Evolutionary conservation across 202 grass and related monocot species (phyloP), one percentile per base, ranked within the genome.

Genomic region (Setaria italica): DNA sequence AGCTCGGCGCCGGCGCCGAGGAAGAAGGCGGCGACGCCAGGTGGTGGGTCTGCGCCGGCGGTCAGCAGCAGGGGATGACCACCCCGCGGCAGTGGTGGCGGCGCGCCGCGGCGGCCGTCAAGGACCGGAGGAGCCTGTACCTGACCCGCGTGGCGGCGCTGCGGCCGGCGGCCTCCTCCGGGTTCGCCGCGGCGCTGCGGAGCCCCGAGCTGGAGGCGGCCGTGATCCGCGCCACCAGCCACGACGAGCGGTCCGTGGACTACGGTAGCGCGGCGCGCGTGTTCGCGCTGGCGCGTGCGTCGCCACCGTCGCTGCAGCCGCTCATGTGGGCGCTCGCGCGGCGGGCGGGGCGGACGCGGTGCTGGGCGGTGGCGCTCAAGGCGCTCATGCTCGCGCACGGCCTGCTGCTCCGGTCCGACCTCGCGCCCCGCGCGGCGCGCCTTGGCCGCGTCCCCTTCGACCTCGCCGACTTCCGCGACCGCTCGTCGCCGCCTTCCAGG

Each of bases 331-430:
- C 82, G 15, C 80, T 99, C 10, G 85, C 91, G 9, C 91, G 88
- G 17, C 86, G 93, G 1, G 93, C 88, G 5, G 76, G 76, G 1
- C 74, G 91, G 20, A 98, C 96, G 0, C 93, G 88, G 46, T 94
- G 88, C 84, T 98, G 96, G 96, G 86, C 86, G 8, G 96, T 98
- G 8, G 96, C 93, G 49, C 86, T 98, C 81, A 98, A 95, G 85
- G 75, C 89, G 21, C 86, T 98, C 41, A 90, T 98, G 93, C 93
- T 98, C 59, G 92, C 91, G 60, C 96, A 95, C 48, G 93, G 96
- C 54, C 86, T 98, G 63, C 86, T 94, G 47, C 91, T 98, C 16
- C 85, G 92, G 14, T 90, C 87, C 9, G 85, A 91, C 81, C 72
- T 77, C 32, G 80, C 79, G 43, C 82, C 89, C 0, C 60, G 72